These are phyloP conservation scores for Quercus ilex DNA, from an alignment of 306 rosid species.

Conservation along the genomic window DNA sequence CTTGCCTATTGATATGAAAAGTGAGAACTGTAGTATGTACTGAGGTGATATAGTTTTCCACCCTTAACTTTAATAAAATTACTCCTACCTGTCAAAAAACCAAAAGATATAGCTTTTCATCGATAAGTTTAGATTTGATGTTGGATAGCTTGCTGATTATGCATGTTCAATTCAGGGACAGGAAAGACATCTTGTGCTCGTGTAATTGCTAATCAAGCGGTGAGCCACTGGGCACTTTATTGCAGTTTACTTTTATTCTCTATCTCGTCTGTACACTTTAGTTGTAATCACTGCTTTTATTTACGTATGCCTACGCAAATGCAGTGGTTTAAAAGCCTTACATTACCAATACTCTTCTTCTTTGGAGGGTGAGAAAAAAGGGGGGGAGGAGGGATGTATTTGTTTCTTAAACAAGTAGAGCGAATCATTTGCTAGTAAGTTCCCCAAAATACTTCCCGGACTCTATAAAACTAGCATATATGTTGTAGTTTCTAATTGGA, in stretches of 20 bases:
- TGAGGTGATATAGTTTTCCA: background rate
- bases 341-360: background rate
- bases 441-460: background rate
- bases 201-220: slow-evolving; percentile 89
- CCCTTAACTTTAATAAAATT: too few relatives aligned
- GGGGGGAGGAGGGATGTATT: too few relatives aligned
- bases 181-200: slow-evolving; percentile 97
- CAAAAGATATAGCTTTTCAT: too few relatives aligned
- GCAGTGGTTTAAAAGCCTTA: background rate
- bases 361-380: background rate
- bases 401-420: background rate
- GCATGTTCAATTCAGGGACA: slow-evolving; percentile 60
- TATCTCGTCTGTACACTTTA: background rate
- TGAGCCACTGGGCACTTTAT: slow-evolving; percentile 36
- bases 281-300: background rate
- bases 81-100: too few relatives aligned
- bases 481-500: background rate
- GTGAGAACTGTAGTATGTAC: background rate
- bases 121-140: background rate
- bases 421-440: background rate
- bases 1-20: slow-evolving; percentile 9
- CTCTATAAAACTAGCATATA: background rate
- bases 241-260: background rate
- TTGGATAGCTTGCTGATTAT: slow-evolving; percentile 22
- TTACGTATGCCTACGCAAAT: background rate